Evolutionary conservation across 1,284 basidiomycete species (phyloP).

Genomic region (Hymenochaete sp.): DNA sequence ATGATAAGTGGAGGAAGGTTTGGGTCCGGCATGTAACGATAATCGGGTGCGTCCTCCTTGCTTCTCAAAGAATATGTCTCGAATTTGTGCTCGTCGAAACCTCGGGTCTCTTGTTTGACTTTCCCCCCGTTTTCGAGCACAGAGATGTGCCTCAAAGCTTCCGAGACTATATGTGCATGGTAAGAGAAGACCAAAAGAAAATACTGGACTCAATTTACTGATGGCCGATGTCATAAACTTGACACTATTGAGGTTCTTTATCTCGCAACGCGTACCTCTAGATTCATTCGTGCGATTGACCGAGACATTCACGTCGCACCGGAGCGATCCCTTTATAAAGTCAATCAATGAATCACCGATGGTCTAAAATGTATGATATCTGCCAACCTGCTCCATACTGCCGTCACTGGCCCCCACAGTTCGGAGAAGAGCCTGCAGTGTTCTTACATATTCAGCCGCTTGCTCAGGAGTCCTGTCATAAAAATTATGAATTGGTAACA

Average conservation of each 20-base stretch:
- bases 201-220: conserved; percentile 34
- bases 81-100: conserved; percentile 77
- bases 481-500: not conserved
- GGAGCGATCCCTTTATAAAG: conserved; percentile 68
- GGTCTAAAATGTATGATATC: not conserved
- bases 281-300: conserved; percentile 59
- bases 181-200: too few relatives aligned
- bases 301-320: conserved; percentile 96
- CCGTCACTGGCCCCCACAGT: conserved; percentile 86
- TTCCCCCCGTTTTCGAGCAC: conserved; percentile 41
- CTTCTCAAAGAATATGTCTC: conserved; percentile 78
- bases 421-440: conserved; percentile 76
- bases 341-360: not conserved
- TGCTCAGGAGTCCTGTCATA: conserved; percentile 76
- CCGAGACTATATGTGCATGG: conserved; percentile 50
- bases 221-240: conserved; percentile 84
- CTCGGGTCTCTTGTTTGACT: conserved; percentile 83
- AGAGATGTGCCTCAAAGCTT: conserved; percentile 64
- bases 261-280: conserved; percentile 85
- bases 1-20: conserved; percentile 78
- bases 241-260: conserved; percentile 95
- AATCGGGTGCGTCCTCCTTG: conserved; percentile 94
- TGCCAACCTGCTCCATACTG: conserved; percentile 89
- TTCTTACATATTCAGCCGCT: conserved; percentile 81
- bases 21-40: conserved; percentile 97